A percentile compares a stretch with the other conserved stretches of the same genome.
Evolutionary conservation across 2,329 filamentous ascomycete species (phyloP).

Genomic region (Ploettnerulaceae sp.): DNA sequence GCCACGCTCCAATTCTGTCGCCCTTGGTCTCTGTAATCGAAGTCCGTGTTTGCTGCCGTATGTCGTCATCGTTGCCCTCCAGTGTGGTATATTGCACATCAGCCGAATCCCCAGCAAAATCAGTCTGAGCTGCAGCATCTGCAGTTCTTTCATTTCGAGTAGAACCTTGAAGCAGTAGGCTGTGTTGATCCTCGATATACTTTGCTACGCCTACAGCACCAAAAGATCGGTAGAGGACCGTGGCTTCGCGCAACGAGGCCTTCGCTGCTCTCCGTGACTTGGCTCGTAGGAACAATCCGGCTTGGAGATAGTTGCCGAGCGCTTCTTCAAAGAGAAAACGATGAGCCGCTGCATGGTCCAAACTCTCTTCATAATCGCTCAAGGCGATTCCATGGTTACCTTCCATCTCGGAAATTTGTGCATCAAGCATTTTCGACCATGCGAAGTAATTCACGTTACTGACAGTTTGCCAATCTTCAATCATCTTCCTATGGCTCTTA

Average conservation of each 20-base stretch:
- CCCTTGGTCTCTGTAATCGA: slow-evolving; percentile 44
- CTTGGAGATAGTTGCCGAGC: slow-evolving; percentile 68
- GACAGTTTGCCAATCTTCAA: slow-evolving; percentile 59
- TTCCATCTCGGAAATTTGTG: slow-evolving; percentile 61
- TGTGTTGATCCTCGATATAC: slow-evolving; percentile 63
- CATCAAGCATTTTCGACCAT: slow-evolving; percentile 64
- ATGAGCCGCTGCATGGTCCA: slow-evolving; percentile 67
- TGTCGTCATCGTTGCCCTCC: slow-evolving; percentile 37
- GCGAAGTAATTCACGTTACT: slow-evolving; percentile 67
- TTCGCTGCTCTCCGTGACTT: slow-evolving; percentile 63
- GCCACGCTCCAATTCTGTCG: slow-evolving; percentile 59
- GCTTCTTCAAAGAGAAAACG: slow-evolving; percentile 67
- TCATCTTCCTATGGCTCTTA: slow-evolving; percentile 50
- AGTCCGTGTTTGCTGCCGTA: slow-evolving; percentile 38
- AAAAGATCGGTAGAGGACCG: slow-evolving; percentile 63
- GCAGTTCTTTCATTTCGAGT: slow-evolving; percentile 52
- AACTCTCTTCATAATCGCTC: slow-evolving; percentile 60
- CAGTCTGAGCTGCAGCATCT: slow-evolving; percentile 66
- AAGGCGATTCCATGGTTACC: slow-evolving; percentile 54
- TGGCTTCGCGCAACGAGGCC: slow-evolving; percentile 61
- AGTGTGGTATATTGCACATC: slow-evolving; percentile 48
- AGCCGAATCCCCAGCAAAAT: slow-evolving; percentile 55
- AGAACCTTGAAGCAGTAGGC: slow-evolving; percentile 59
- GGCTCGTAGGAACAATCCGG: slow-evolving; percentile 62
- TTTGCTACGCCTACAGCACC: slow-evolving; percentile 66